phyloP scores from a whole-genome alignment of 768 basidiomycete species.

The Leccinum variicolor region DNA sequence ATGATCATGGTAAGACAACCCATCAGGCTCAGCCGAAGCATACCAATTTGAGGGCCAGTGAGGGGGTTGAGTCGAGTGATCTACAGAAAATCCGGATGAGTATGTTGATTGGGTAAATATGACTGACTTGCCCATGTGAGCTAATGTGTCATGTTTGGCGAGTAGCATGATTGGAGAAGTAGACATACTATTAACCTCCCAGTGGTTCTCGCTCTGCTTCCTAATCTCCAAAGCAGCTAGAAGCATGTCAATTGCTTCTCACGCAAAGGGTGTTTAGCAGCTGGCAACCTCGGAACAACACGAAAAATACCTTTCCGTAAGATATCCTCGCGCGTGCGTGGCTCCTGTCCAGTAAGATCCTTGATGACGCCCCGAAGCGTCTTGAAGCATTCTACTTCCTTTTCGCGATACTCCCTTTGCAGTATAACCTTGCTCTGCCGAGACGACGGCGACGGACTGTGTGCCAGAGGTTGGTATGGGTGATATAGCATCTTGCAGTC shows the following conservation, averaged over 20 bases:
- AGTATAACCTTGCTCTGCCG: constrained; percentile 10
- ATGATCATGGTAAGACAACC: neutral
- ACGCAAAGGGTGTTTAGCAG: constrained; percentile 1
- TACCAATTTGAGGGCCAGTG: neutral
- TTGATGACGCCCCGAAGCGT: constrained; percentile 15
- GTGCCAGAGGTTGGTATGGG: neutral
- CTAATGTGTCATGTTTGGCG: neutral
- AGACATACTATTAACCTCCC: neutral
- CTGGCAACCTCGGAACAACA: neutral
- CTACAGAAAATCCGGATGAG: constrained; percentile 3
- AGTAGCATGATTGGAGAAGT: neutral
- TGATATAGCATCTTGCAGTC: neutral
- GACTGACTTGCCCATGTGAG: constrained; percentile 1
- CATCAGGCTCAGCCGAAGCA: neutral
- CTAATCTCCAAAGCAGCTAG: neutral
- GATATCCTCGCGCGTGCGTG: constrained; percentile 17
- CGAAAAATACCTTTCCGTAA: constrained; percentile 14
- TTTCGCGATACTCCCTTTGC: constrained; percentile 24
- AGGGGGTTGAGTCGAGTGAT: neutral
- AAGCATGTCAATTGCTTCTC: constrained; percentile 11
- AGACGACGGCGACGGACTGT: neutral
- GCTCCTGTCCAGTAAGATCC: constrained; percentile 9
- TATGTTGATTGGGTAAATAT: neutral
- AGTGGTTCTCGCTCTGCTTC: neutral
- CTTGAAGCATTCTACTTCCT: constrained; percentile 17